Percentiles rank a stretch among this genome's conserved stretches.
Conservation (phyloP, 352 stramenopile genomes). For the Sclerospora graminicola region DNA sequence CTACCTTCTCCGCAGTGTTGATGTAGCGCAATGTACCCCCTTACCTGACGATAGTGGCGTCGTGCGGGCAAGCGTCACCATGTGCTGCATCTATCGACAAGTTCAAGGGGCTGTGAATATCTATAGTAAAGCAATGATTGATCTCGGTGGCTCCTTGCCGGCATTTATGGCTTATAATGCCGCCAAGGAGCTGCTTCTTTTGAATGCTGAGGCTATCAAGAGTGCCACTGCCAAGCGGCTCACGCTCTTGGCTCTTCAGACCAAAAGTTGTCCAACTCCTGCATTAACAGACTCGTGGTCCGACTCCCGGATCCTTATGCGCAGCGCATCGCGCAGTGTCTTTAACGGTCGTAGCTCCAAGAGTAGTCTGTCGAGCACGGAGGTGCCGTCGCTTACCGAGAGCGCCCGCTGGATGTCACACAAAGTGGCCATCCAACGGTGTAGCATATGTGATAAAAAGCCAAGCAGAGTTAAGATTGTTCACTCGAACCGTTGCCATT, state of each 20-base stretch:
- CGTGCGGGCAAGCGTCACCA: constrained; percentile 34
- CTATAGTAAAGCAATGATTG: constrained; percentile 48
- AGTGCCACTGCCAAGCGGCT: constrained; percentile 40
- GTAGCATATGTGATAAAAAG: constrained; percentile 20
- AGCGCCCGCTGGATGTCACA: constrained; percentile 1
- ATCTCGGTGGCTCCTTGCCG: constrained; percentile 34
- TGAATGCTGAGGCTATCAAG: constrained; percentile 21
- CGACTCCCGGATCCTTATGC: constrained; percentile 10
- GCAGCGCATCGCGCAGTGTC: constrained; percentile 9
- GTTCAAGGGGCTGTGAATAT: constrained; percentile 28
- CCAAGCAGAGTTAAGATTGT: constrained; percentile 22
- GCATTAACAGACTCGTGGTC: constrained; percentile 13
- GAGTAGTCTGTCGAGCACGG: constrained; percentile 4
- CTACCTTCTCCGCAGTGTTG: constrained; percentile 45
- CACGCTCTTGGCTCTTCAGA: constrained; percentile 11
- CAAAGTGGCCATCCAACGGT: constrained; percentile 12
- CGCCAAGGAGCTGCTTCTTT: constrained; percentile 32
- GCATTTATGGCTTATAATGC: constrained; percentile 38
- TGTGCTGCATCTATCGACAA: constrained; percentile 63
- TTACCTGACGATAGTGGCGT: constrained; percentile 34
- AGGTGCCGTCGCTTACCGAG: not conserved
- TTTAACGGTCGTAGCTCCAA: constrained; percentile 17
- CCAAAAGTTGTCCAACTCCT: constrained; percentile 4
- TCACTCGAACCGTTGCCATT: constrained; percentile 21
- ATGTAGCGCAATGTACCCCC: constrained; percentile 32